Evolutionary conservation across 495 filamentous ascomycete species (phyloP).

Genomic region (Cetradonia linearis): DNA sequence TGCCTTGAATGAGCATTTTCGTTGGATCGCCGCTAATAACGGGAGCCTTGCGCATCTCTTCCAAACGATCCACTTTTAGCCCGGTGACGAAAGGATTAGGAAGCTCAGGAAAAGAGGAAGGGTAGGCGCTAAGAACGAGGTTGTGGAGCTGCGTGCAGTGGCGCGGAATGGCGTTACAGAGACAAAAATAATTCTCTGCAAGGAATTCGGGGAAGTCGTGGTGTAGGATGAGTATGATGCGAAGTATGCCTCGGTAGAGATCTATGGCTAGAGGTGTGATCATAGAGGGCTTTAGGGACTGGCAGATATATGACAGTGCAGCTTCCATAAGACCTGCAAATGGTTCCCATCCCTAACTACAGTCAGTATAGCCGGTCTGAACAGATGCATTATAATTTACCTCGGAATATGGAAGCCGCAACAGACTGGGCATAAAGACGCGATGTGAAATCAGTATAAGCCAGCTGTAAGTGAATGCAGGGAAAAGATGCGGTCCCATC

Average conservation of each 20-base stretch:
- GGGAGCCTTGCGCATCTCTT: slow-evolving; percentile 61
- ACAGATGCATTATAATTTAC: slow-evolving; percentile 21
- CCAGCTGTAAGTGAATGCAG: slow-evolving; percentile 80
- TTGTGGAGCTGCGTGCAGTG: slow-evolving; percentile 86
- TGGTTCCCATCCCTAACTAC: slow-evolving; percentile 53
- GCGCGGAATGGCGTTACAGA: slow-evolving; percentile 75
- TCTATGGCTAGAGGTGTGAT: slow-evolving; percentile 64
- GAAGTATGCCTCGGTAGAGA: slow-evolving; percentile 72
- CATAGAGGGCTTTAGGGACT: slow-evolving; percentile 63
- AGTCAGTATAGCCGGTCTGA: slow-evolving; percentile 17
- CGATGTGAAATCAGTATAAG: slow-evolving; percentile 71
- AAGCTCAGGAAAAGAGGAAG: slow-evolving; percentile 61
- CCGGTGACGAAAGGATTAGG: slow-evolving; percentile 73
- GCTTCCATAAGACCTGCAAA: slow-evolving; percentile 68
- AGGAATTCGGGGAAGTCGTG: slow-evolving; percentile 94
- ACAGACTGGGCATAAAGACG: slow-evolving; percentile 70
- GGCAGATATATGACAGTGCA: slow-evolving; percentile 63
- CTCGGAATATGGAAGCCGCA: slow-evolving; percentile 55
- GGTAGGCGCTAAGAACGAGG: slow-evolving; percentile 74
- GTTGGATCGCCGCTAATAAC: slow-evolving; percentile 51
- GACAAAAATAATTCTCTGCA: slow-evolving; percentile 70
- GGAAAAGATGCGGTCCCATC: slow-evolving; percentile 64
- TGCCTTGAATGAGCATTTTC: slow-evolving; percentile 46
- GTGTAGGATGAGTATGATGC: slow-evolving; percentile 73
- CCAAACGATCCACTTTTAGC: slow-evolving; percentile 69